phyloP scores from a whole-genome alignment of 768 basidiomycete genomes.

The Mycena capillaripes region DNA sequence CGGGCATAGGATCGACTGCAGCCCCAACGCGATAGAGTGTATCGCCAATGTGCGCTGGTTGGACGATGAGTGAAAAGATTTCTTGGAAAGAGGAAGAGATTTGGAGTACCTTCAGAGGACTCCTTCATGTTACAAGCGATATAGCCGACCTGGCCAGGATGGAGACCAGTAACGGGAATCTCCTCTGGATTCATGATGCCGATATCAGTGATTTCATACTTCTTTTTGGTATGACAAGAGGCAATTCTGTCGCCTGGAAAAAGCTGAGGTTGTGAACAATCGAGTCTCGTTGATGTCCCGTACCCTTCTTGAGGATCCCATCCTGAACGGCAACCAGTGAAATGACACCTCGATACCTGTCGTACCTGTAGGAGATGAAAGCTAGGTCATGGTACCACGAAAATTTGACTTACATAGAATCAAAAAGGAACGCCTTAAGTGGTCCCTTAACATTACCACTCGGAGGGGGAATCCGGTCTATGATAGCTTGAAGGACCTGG shows the following conservation, averaged over 20 bases:
- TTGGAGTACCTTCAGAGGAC: constrained; percentile 84
- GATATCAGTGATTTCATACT: constrained; percentile 34
- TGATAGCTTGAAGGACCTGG: constrained; percentile 81
- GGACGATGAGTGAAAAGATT: neutral
- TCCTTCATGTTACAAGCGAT: constrained; percentile 99
- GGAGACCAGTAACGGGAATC: constrained; percentile 74
- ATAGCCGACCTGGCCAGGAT: constrained; percentile 89
- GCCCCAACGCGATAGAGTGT: constrained; percentile 86
- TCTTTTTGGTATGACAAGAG: constrained; percentile 71
- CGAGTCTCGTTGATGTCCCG: constrained; percentile 9
- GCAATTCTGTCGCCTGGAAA: constrained; percentile 87
- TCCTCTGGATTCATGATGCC: constrained; percentile 38
- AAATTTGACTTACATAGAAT: constrained; percentile 78
- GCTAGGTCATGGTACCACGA: constrained; percentile 10
- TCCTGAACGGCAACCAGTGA: constrained; percentile 87
- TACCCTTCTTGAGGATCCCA: constrained; percentile 88
- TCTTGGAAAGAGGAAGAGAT: neutral
- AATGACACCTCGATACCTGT: constrained; percentile 96
- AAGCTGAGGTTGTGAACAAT: neutral
- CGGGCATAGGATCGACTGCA: constrained; percentile 85
- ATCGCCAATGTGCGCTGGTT: constrained; percentile 91
- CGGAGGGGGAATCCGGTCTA: constrained; percentile 90
- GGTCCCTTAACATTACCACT: constrained; percentile 62
- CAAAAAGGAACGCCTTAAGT: constrained; percentile 91
- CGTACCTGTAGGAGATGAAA: constrained; percentile 72